phyloP scores from a whole-genome alignment of 495 filamentous ascomycete species.

The Penicillium argentinense region DNA sequence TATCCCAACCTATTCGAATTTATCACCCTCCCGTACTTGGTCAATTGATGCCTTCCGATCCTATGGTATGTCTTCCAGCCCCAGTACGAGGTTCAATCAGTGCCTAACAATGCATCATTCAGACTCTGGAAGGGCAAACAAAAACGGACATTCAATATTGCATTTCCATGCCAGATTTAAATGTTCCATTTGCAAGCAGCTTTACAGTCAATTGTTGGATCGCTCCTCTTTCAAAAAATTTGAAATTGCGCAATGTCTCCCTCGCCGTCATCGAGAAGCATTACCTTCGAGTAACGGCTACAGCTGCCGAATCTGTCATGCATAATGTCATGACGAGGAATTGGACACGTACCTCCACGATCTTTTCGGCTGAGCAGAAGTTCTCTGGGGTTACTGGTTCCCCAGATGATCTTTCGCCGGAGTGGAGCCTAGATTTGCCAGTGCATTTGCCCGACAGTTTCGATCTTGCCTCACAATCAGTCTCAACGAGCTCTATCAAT shows the following conservation, averaged over 20 bases:
- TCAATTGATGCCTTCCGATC: slow-evolving; percentile 1
- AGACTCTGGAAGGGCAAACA: slow-evolving; percentile 7
- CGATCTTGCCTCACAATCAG: slow-evolving; percentile 15
- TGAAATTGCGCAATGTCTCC: slow-evolving; percentile 3
- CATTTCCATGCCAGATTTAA: slow-evolving; percentile 13
- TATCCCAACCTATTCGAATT: slow-evolving; percentile 9
- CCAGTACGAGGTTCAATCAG: not conserved
- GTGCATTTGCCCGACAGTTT: slow-evolving; percentile 17
- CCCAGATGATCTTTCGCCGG: slow-evolving; percentile 7
- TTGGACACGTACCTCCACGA: slow-evolving; percentile 7
- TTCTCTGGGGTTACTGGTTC: not conserved
- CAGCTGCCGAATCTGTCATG: slow-evolving; percentile 18
- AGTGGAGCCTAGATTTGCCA: slow-evolving; percentile 10
- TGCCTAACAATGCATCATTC: too few relatives aligned
- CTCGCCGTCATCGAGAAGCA: slow-evolving; percentile 17
- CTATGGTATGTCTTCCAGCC: slow-evolving; percentile 4
- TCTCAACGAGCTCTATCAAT: slow-evolving; percentile 14
- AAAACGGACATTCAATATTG: slow-evolving; percentile 17
- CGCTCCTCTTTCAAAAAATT: slow-evolving; percentile 9
- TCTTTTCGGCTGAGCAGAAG: slow-evolving; percentile 5
- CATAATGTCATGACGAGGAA: slow-evolving; percentile 11
- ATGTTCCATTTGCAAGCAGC: slow-evolving; percentile 17
- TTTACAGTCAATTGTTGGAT: slow-evolving; percentile 20
- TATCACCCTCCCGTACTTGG: slow-evolving; percentile 9
- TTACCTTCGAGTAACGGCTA: slow-evolving; percentile 16